phyloP scores from a whole-genome alignment of 352 stramenopile genomes.

The Globisporangium carolinianum region DNA sequence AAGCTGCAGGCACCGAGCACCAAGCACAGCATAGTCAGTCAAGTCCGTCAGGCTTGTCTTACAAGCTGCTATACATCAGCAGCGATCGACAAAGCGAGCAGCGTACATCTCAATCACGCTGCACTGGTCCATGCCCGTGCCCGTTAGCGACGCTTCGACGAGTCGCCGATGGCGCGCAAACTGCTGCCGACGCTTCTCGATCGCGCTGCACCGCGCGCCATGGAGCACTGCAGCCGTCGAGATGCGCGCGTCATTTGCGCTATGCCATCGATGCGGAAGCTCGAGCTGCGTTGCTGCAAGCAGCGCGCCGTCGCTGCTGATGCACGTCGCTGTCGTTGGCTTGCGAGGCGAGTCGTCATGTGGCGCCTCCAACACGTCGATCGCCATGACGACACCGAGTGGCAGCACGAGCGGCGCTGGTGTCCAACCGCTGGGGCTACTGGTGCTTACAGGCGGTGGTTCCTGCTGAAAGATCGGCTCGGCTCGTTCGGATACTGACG shows the following conservation, averaged over 20 bases:
- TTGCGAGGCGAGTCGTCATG: not conserved
- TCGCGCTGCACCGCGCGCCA: constrained; percentile 10
- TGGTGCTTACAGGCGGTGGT: not conserved
- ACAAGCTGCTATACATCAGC: not conserved
- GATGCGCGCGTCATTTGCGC: constrained; percentile 14
- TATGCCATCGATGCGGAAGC: constrained; percentile 9
- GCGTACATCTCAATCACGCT: constrained; percentile 62
- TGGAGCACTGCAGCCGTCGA: constrained; percentile 12
- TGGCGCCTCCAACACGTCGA: constrained; percentile 16
- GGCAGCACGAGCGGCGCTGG: constrained; percentile 21
- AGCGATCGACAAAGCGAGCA: not conserved
- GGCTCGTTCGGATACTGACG: no score
- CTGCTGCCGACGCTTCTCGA: constrained; percentile 42
- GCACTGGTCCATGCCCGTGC: constrained; percentile 49
- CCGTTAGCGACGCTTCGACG: constrained; percentile 44
- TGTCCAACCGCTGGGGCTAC: not conserved
- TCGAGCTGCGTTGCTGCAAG: no score
- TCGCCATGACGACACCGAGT: constrained; percentile 40
- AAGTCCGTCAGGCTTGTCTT: no score
- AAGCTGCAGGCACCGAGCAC: constrained; percentile 11
- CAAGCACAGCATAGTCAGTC: no score
- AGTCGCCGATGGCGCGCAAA: constrained; percentile 48
- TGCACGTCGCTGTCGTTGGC: not conserved
- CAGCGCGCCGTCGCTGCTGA: not conserved
- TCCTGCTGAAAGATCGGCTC: no score